Conservation (phyloP, 1,284 basidiomycete genomes). For the Ceratobasidium sp. region DNA sequence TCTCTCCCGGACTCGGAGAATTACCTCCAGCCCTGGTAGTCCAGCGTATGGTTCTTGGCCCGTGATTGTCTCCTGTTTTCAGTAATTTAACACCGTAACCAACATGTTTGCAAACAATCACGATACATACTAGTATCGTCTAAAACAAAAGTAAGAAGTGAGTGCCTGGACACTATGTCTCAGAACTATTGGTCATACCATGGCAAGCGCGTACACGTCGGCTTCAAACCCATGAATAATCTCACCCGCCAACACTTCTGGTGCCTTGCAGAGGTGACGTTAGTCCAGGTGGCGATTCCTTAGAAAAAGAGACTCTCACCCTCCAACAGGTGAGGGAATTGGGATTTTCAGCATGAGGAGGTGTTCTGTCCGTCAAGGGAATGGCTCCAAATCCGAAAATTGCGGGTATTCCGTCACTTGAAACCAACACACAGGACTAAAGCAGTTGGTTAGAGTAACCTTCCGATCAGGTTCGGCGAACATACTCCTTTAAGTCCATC, state of each 20-base stretch:
- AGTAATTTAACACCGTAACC: too few species aligned
- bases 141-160: background rate
- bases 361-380: background rate
- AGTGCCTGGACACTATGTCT: background rate
- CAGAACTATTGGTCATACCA: background rate
- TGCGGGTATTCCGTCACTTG: background rate
- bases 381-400: slow-evolving; percentile 1
- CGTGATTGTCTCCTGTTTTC: background rate
- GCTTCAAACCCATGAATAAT: background rate
- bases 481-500: slow-evolving; percentile 20
- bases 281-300: background rate
- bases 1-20: too few species aligned
- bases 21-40: too few species aligned
- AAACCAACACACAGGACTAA: background rate
- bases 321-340: background rate
- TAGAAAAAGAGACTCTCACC: background rate
- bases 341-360: background rate
- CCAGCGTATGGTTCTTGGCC: too few species aligned
- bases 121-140: slow-evolving; percentile 9
- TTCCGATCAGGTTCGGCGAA: background rate
- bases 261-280: background rate
- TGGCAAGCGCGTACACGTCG: slow-evolving; percentile 23
- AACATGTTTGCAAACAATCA: too few species aligned
- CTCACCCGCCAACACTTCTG: background rate
- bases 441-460: background rate